Conservation (phyloP, 176 grass and related monocot genomes). For the Microstegium vimineum region DNA sequence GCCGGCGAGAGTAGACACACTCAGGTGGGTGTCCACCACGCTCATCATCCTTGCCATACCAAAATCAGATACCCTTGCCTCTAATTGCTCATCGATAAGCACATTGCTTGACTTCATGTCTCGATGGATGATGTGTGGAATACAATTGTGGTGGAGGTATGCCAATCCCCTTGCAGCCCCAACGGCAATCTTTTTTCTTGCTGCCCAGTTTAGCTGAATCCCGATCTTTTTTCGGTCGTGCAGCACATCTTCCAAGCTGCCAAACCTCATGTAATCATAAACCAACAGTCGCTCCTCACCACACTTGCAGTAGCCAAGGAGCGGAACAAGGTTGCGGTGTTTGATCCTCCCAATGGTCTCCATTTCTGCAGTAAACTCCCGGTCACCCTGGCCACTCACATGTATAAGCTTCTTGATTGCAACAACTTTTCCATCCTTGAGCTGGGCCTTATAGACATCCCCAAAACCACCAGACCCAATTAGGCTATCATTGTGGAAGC, state of each 20-base stretch:
- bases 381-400: conserved; percentile 90
- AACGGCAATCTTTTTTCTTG: conserved; percentile 68
- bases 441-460: conserved; percentile 87
- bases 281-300: conserved; percentile 78
- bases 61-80: conserved; percentile 95
- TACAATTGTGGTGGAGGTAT: conserved; percentile 96
- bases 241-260: conserved; percentile 90
- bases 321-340: conserved; percentile 90
- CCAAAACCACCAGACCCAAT: conserved; percentile 90
- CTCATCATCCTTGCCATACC: conserved; percentile 88
- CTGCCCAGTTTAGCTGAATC: conserved; percentile 62
- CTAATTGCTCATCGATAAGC: conserved; percentile 75
- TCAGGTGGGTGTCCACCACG: conserved; percentile 82
- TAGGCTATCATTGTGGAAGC: conserved; percentile 63
- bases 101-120: conserved; percentile 99
- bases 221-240: conserved; percentile 65
- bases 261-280: conserved; percentile 92
- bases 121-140: conserved; percentile 87
- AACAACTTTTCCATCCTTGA: conserved; percentile 77
- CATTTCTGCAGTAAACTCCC: conserved; percentile 97
- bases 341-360: conserved; percentile 96
- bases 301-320: conserved; percentile 92
- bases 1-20: conserved; percentile 89
- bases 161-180: conserved; percentile 83
- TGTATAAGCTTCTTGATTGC: conserved; percentile 95